Conservation (phyloP, 495 filamentous ascomycete species). For the Aspergillus steynii region DNA sequence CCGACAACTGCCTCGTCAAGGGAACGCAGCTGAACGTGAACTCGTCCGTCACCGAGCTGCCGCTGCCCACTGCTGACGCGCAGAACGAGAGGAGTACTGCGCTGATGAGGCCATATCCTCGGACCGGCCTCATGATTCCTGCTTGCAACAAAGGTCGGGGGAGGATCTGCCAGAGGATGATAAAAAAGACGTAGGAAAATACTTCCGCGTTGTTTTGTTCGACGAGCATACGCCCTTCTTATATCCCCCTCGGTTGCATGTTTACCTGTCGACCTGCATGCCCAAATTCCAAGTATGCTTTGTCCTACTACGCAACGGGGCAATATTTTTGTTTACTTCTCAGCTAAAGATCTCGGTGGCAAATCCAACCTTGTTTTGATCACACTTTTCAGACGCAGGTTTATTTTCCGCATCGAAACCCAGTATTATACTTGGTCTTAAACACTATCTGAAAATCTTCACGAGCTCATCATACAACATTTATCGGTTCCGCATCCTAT, state of each 20-base stretch:
- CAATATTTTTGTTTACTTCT: not conserved
- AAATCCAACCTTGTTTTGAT: not conserved
- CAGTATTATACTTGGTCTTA: too few species aligned
- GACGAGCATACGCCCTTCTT: too few species aligned
- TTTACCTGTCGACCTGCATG: slow-evolving; percentile 3
- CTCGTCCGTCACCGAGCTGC: slow-evolving; percentile 9
- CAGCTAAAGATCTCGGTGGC: not conserved
- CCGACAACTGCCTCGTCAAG: slow-evolving; percentile 35
- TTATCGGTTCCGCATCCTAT: too few species aligned
- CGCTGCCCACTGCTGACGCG: not conserved
- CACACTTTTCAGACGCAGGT: not conserved
- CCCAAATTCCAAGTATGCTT: not conserved
- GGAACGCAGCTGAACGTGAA: slow-evolving; percentile 25
- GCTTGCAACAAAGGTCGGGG: not conserved
- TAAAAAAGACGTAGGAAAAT: not conserved
- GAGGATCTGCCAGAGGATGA: not conserved
- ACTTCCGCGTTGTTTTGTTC: not conserved
- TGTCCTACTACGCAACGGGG: too few species aligned
- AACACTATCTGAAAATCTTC: too few species aligned
- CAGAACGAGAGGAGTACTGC: slow-evolving; percentile 1
- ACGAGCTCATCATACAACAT: too few species aligned
- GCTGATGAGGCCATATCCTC: not conserved
- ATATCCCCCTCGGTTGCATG: not conserved
- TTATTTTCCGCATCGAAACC: not conserved
- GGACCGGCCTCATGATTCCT: not conserved